Percentiles rank a stretch among this genome's conserved stretches.
Evolutionary conservation across 2,329 filamentous ascomycete species (phyloP).

Genomic region (Chaetomium strumarium): DNA sequence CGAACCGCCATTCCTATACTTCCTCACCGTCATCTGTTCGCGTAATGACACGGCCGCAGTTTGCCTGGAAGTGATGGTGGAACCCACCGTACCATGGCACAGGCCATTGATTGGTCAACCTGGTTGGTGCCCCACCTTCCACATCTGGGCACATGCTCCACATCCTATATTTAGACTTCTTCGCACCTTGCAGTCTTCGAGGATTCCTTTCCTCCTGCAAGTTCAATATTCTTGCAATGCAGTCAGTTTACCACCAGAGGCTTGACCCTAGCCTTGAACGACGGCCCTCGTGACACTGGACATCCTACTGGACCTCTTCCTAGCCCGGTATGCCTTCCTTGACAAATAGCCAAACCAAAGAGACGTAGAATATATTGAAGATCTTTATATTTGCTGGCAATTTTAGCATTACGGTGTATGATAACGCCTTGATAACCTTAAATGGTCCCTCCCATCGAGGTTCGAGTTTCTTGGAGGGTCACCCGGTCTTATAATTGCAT

Average conservation of each 20-base stretch:
- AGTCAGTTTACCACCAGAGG: no score
- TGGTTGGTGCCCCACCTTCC: no score
- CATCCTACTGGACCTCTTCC: not conserved
- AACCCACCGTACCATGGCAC: no score
- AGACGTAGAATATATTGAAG: constrained; percentile 1
- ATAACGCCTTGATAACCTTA: not conserved
- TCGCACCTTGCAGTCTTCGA: no score
- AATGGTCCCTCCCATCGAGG: not conserved
- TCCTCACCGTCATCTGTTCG: not conserved
- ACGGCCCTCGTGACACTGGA: no score
- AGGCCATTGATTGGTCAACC: no score
- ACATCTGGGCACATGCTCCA: no score
- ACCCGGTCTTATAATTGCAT: not conserved
- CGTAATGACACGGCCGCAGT: not conserved
- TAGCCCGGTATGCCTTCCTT: not conserved
- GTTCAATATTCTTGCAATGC: no score
- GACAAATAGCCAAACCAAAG: not conserved
- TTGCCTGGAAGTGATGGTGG: no score
- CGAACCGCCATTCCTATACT: not conserved
- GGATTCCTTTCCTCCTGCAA: no score
- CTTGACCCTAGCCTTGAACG: no score
- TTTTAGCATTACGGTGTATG: not conserved
- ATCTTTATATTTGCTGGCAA: not conserved
- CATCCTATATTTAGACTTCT: no score
- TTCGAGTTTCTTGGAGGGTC: not conserved